Base-by-base conservation (phyloP, 768 basidiomycete genomes). In the Suillus spraguei region DNA sequence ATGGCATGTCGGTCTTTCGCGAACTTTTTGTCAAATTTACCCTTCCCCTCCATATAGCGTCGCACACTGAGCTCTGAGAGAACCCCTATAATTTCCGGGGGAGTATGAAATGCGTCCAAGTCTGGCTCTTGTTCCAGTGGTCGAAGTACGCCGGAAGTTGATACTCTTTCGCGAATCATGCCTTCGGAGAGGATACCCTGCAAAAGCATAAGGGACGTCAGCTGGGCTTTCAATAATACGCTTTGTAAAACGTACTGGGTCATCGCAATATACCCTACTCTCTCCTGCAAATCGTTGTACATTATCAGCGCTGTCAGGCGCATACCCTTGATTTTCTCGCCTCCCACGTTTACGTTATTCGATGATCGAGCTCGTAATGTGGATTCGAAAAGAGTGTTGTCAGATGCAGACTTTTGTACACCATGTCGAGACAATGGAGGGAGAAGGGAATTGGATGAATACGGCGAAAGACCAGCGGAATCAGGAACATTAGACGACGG, bases 151-250 rank as follows among this genome's bases (percentile, higher is more conserved):
- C 97, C 97, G 11, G 82, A 83, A 1, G 88, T 91, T 2, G 91
- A 89, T 33, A 99, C 87, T 22, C 97, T 85, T 76, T 99, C 97
- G 41, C 97, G 86, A 61, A 99, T 92, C 88, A 99, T 97, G 42
- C 82, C 79, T 59, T 83, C 83, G 16, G 67, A 66, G 22, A 65
- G 65, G 36, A 70, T 65, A 64, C 79, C 75, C 81, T 84, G 65
- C 36, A 60, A 46, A 24, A 28, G 53, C 47, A 65, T 36, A 22
- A 32, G 61, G 63, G 10, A 62, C 39, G 58, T 66, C 50, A 63
- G 39, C 56, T 14, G 2, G 33, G 28, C 49, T 28, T n/a, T 58
- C 58, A 28, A 38, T n/a, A 41, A 35, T 8, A 62, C 20, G 17
- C 49, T 50, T 52, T 44, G 49, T 33, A n/a, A 42, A 60, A 71